Conservation (phyloP, 2,329 filamentous ascomycete species). For the Fusarium nygamai region DNA sequence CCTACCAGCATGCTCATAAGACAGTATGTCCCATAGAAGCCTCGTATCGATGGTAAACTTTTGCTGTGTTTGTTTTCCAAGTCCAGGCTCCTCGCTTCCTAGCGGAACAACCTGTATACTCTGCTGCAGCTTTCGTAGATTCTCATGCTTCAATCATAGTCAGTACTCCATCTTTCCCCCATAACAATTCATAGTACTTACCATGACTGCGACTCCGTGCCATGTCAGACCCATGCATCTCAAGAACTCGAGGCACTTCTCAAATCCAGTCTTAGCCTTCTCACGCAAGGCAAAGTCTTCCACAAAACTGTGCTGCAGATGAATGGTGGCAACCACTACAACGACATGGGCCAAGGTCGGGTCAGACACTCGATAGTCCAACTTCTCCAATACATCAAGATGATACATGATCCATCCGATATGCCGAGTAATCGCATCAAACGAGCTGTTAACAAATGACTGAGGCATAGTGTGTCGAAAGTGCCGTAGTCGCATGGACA, state of each 20-base stretch:
- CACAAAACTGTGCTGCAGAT: neutral
- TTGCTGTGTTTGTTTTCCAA: rapidly evolving
- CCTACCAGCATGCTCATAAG: neutral
- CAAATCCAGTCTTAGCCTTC: neutral
- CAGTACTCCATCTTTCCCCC: rapidly evolving
- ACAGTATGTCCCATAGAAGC: neutral
- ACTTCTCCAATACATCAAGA: neutral
- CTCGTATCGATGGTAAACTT: neutral
- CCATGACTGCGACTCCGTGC: neutral
- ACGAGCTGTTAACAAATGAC: neutral
- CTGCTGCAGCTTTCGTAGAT: neutral
- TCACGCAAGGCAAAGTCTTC: neutral
- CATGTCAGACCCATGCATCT: neutral
- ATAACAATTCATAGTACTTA: neutral
- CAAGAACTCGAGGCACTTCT: neutral
- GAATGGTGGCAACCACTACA: neutral
- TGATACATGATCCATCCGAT: constrained; percentile 4
- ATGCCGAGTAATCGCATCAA: neutral
- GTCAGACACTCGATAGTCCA: neutral
- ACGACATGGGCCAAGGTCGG: neutral
- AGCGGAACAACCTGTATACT: neutral
- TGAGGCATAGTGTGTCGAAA: neutral
- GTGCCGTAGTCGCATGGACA: neutral
- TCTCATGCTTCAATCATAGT: neutral
- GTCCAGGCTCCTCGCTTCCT: rapidly evolving